These are phyloP conservation scores for Mycena galericulata DNA, from an alignment of 768 basidiomycete species.

Conservation along the genomic window DNA sequence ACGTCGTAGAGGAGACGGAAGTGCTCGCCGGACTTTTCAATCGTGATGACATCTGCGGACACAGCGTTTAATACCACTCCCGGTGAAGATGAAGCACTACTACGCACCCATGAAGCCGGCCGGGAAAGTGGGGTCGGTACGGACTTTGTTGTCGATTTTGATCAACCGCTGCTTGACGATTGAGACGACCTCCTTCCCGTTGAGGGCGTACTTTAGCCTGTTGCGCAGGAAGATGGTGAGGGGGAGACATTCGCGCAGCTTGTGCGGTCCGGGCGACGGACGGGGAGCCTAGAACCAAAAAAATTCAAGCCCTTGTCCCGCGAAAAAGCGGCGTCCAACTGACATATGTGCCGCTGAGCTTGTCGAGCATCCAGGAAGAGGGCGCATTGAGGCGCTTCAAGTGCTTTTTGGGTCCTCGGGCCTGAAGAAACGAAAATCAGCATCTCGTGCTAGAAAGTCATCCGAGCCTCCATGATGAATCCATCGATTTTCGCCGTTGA, in stretches of 20 bases:
- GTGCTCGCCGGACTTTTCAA: conserved; percentile 99
- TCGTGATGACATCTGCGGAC: conserved; percentile 87
- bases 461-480: conserved; percentile 43
- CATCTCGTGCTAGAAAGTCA: conserved; percentile 31
- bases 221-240: conserved; percentile 98
- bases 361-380: conserved; percentile 99
- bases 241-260: conserved; percentile 97
- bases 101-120: conserved; percentile 95
- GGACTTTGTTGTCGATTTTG: conserved; percentile 98
- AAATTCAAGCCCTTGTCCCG: not conserved
- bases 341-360: conserved; percentile 95
- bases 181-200: conserved; percentile 93
- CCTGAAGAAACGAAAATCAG: conserved; percentile 60
- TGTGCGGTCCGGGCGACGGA: conserved; percentile 98
- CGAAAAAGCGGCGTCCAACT: conserved; percentile 45
- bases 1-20: conserved; percentile 99
- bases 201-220: conserved; percentile 98
- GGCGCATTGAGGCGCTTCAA: conserved; percentile 98
- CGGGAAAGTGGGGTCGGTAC: conserved; percentile 97
- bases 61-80: not conserved
- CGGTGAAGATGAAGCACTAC: not conserved
- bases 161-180: conserved; percentile 97
- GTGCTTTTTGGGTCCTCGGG: conserved; percentile 98
- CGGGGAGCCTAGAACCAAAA: conserved; percentile 79
- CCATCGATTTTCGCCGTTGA: conserved; percentile 42